These are phyloP conservation scores for Carex scoparia DNA, from an alignment of 176 grass and related monocot species.

Conservation along the genomic window DNA sequence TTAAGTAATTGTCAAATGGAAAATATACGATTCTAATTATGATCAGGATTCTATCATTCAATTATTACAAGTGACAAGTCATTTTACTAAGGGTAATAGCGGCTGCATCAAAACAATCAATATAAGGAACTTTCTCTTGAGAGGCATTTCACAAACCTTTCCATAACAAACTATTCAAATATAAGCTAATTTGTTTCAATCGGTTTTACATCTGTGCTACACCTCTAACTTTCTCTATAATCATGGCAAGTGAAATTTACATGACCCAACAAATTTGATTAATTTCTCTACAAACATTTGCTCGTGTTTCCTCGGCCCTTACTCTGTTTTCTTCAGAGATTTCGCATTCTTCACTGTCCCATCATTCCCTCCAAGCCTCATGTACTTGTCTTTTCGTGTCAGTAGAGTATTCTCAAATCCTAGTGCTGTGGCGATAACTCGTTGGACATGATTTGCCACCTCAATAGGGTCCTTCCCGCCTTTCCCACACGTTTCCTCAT, in stretches of 20 bases:
- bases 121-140: too few species aligned
- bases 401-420: constrained; percentile 49
- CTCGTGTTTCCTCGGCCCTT: background rate
- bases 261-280: background rate
- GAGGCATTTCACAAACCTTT: too few species aligned
- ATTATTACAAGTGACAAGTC: too few species aligned
- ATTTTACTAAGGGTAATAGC: too few species aligned
- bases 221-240: background rate
- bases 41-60: too few species aligned
- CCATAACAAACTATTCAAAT: too few species aligned
- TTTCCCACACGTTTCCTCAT: constrained; percentile 46
- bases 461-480: constrained; percentile 41
- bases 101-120: too few species aligned
- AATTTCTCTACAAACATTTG: background rate
- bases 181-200: too few species aligned
- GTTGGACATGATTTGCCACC: constrained; percentile 71
- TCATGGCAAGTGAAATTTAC: background rate
- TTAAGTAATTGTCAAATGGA: too few species aligned
- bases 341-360: constrained; percentile 20
- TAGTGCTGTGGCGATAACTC: constrained; percentile 43
- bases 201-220: background rate
- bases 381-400: constrained; percentile 78
- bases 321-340: constrained; percentile 24
- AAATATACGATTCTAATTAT: too few species aligned
- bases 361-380: constrained; percentile 62